Percentiles rank a stretch among this genome's conserved stretches.
These are phyloP conservation scores for Heterobasidion occidentale DNA, from an alignment of 1,284 basidiomycete genomes.

Conservation along the genomic window DNA sequence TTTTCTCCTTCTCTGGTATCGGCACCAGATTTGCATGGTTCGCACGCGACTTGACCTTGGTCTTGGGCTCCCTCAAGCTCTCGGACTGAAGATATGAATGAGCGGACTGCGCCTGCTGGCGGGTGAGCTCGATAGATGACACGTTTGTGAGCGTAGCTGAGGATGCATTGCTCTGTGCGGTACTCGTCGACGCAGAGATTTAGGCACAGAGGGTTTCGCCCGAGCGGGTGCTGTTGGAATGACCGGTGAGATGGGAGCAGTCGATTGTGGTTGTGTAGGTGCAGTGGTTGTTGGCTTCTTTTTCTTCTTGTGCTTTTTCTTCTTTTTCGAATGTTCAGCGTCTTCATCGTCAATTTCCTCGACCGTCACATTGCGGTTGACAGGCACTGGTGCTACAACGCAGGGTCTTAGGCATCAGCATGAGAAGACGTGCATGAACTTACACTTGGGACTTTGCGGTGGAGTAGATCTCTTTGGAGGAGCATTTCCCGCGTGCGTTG, in stretches of 20 bases:
- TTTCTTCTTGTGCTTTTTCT: constrained; percentile 67
- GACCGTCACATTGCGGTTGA: constrained; percentile 41
- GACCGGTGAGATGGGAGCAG: constrained; percentile 3
- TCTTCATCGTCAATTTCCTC: constrained; percentile 68
- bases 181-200: constrained; percentile 15
- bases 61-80: constrained; percentile 39
- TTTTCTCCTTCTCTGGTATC: constrained; percentile 35
- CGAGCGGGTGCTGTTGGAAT: constrained; percentile 4
- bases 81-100: constrained; percentile 58
- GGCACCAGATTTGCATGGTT: constrained; percentile 44
- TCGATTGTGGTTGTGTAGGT: constrained; percentile 10
- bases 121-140: constrained; percentile 39
- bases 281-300: constrained; percentile 30
- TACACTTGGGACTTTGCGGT: not conserved
- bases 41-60: constrained; percentile 62
- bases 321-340: constrained; percentile 46
- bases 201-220: constrained; percentile 16
- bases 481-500: not conserved
- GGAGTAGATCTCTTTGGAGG: not conserved
- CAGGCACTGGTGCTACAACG: constrained; percentile 12
- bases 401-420: not conserved
- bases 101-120: constrained; percentile 53
- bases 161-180: constrained; percentile 9
- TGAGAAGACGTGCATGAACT: not conserved
- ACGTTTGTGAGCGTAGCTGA: constrained; percentile 21